Evolutionary conservation across 495 filamentous ascomycete genomes (phyloP), one percentile per base, ranked within the genome.

Genomic region (Trichoderma parareesei): DNA sequence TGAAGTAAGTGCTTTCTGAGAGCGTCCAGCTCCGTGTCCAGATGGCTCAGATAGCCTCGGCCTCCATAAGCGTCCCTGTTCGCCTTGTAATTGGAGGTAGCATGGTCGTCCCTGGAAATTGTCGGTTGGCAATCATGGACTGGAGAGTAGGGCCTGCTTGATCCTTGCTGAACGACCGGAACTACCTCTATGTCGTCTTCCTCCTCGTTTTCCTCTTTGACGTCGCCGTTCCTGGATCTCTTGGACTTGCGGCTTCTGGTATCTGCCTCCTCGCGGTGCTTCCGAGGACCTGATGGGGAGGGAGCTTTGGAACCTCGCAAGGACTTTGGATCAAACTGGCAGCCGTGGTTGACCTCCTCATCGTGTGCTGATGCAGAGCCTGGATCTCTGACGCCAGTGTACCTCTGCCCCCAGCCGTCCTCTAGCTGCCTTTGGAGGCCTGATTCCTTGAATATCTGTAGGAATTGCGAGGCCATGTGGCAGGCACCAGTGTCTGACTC

Each of bases 1-100:
- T 57, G 53, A 10, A 57, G 53, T 9, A 57, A 37, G 5, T 57
- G 53, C 53, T 57, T 57, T 57, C 53, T 57, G 11, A 57, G 53
- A 57, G 53, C 37, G 4, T 57, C 53, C 33, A 57, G 53, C 33
- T 57, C 53, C 9, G 53, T 13, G 53, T 37, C 33, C 53, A 57
- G 53, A 10, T 13, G 27, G 8, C 27, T 57, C 53, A 57, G 9
- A 16, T 37, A 57, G 13, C 37, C 53, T 13, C 53, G 53, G 3
- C 27, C 27, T 35, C 20, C 53, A 35, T 57, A 57, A 6, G 4
- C 53, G 35, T 57, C 20, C 11, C 33, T 16, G 4, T 33, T 37
- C 20, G 37, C 9, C 14, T 57, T 37, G 14, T 57, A 57, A 0
- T 27, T 27, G 37, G 53, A 57, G 20, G 33, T 13, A 4, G 9